Percentiles rank a stretch among this genome's conserved stretches.
Conservation (phyloP, 495 filamentous ascomycete genomes). For the Darksidea phi region DNA sequence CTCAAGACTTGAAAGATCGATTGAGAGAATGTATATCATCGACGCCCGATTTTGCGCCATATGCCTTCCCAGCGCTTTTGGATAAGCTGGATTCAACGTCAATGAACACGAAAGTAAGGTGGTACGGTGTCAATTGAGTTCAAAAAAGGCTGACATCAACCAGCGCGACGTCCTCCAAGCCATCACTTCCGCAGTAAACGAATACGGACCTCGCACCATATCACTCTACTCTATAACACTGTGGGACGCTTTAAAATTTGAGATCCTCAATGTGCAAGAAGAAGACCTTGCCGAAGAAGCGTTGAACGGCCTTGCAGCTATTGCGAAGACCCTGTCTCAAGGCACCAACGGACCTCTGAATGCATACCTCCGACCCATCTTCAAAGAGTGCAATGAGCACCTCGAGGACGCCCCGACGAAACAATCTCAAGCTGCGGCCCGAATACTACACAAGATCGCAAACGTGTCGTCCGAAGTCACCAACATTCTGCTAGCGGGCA, state of each 20-base stretch:
- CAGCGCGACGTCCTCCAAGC: conserved; percentile 71
- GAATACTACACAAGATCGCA: conserved; percentile 59
- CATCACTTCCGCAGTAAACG: conserved; percentile 58
- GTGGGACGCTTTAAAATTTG: conserved; percentile 74
- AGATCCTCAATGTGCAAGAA: conserved; percentile 72
- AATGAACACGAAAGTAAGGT: conserved; percentile 64
- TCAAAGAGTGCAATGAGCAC: conserved; percentile 69
- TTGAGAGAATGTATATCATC: conserved; percentile 72
- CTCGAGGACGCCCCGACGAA: conserved; percentile 74
- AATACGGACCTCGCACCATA: conserved; percentile 63
- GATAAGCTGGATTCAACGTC: conserved; percentile 78
- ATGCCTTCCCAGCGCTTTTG: conserved; percentile 66
- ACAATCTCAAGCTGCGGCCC: conserved; percentile 66
- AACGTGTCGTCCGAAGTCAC: conserved; percentile 57
- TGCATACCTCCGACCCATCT: conserved; percentile 61
- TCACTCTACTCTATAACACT: conserved; percentile 66
- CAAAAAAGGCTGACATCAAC: conserved; percentile 37
- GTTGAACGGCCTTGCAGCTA: conserved; percentile 53
- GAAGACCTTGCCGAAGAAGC: conserved; percentile 67
- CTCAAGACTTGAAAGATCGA: conserved; percentile 68
- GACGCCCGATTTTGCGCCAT: conserved; percentile 64
- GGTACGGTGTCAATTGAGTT: neutral
- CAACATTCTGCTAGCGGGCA: conserved; percentile 54
- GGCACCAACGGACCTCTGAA: conserved; percentile 55
- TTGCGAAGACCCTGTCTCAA: conserved; percentile 59